A percentile compares a stretch with the other conserved stretches of the same genome.
Conservation (phyloP, 2,329 filamentous ascomycete genomes). For the Pseudopyrenochaeta lycopersici region DNA sequence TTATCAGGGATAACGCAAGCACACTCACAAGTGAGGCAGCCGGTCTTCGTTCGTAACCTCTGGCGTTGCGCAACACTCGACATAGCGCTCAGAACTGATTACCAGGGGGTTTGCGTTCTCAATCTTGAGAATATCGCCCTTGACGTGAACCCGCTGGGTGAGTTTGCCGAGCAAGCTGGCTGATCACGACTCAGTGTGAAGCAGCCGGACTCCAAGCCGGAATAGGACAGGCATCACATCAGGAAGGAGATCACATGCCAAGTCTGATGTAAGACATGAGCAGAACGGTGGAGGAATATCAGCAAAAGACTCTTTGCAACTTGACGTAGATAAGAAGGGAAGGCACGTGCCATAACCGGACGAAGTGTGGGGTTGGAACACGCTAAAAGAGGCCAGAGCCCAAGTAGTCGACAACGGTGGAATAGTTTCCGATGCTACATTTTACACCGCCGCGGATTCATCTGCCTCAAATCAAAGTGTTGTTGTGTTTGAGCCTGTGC, state of each 20-base stretch:
- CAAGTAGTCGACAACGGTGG: no score
- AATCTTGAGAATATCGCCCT: not conserved
- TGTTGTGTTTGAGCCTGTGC: no score
- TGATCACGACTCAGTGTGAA: not conserved
- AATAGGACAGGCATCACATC: no score
- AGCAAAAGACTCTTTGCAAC: no score
- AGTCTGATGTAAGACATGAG: not conserved
- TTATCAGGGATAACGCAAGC: not conserved
- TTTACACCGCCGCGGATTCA: no score
- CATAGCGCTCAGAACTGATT: not conserved
- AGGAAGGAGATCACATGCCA: not conserved
- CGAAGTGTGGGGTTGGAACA: not conserved
- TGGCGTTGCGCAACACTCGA: conserved; percentile 1
- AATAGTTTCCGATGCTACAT: no score
- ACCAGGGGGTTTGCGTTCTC: not conserved
- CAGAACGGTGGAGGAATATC: not conserved
- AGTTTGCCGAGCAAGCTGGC: not conserved
- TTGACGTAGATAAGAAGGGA: not conserved
- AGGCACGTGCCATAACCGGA: not conserved
- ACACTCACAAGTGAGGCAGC: conserved; percentile 11
- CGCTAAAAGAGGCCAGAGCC: no score
- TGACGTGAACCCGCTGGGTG: not conserved
- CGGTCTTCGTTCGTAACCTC: conserved; percentile 12
- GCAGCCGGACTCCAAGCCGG: not conserved
- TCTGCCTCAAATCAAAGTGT: no score